Evolutionary conservation across 1,284 basidiomycete species (phyloP).

Genomic region (Anthracocystis walkeri): DNA sequence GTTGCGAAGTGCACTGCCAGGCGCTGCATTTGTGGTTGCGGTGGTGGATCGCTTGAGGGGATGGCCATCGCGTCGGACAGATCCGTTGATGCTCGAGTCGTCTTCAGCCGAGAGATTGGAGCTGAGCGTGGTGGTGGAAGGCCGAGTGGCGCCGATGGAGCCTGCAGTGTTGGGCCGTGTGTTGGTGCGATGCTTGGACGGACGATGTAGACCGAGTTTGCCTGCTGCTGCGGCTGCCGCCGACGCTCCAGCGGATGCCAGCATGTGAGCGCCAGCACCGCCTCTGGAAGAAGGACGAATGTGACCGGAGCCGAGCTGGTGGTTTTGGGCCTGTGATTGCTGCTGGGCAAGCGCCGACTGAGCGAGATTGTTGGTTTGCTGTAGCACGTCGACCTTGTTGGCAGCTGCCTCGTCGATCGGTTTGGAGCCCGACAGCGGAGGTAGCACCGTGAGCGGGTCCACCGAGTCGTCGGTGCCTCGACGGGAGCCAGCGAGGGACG

Average conservation of each 20-base stretch:
- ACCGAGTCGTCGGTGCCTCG: conserved; percentile 52
- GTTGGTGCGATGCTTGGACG: conserved; percentile 43
- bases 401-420: conserved; percentile 24
- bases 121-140: conserved; percentile 44
- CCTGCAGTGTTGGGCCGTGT: conserved; percentile 59
- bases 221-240: conserved; percentile 62
- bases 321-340: conserved; percentile 20
- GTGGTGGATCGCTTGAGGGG: conserved; percentile 40
- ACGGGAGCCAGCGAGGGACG: conserved; percentile 36
- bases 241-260: conserved; percentile 54
- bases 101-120: conserved; percentile 48
- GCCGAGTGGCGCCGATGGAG: conserved; percentile 47
- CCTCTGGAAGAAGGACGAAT: conserved; percentile 41
- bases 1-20: conserved; percentile 50
- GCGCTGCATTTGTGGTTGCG: conserved; percentile 13
- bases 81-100: conserved; percentile 30
- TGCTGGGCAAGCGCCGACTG: conserved; percentile 34
- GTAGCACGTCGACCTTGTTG: conserved; percentile 44
- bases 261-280: conserved; percentile 36
- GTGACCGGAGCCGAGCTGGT: conserved; percentile 18
- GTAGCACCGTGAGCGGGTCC: conserved; percentile 36
- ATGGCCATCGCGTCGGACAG: conserved; percentile 26
- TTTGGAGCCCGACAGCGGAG: conserved; percentile 29
- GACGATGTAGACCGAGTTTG: conserved; percentile 59
- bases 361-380: conserved; percentile 44